Conservation (phyloP, 345 rosid genomes). For the Euphorbia tirucalli region DNA sequence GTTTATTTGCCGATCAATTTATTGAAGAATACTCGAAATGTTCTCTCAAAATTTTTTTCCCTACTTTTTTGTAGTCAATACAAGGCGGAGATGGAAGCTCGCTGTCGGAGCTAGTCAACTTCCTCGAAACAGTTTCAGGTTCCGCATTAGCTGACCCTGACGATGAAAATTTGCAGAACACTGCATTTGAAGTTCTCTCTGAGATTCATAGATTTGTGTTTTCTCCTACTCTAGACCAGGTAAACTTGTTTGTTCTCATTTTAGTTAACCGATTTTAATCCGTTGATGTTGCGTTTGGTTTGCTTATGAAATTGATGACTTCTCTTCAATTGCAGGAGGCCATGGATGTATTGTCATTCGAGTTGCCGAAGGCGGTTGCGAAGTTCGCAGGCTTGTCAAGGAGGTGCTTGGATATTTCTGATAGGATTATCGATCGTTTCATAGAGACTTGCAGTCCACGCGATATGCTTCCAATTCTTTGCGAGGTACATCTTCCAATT, state of each 20-base stretch:
- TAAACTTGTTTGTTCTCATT: conserved; percentile 9
- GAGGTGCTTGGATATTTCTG: conserved; percentile 47
- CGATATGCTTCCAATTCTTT: conserved; percentile 81
- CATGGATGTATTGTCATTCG: conserved; percentile 69
- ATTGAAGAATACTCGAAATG: background rate
- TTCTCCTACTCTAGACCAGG: conserved; percentile 61
- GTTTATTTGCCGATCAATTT: conserved; percentile 2
- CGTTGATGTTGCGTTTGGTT: background rate
- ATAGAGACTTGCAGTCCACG: conserved; percentile 63
- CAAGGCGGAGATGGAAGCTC: conserved; percentile 47
- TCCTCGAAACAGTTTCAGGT: conserved; percentile 45
- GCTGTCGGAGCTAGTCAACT: conserved; percentile 42
- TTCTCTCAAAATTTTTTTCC: background rate
- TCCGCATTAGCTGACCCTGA: conserved; percentile 29
- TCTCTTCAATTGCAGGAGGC: conserved; percentile 39
- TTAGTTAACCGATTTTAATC: background rate
- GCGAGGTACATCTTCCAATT: conserved; percentile 50
- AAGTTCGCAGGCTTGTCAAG: conserved; percentile 54
- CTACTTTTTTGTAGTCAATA: conserved; percentile 33
- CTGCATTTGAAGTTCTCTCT: conserved; percentile 45
- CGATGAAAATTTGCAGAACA: conserved; percentile 30
- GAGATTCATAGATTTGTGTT: conserved; percentile 35
- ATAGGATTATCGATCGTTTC: conserved; percentile 45
- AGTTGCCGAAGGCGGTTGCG: conserved; percentile 62
- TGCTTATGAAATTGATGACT: background rate